Evolutionary conservation across 2,329 filamentous ascomycete genomes (phyloP).

Genomic region (Madurella fahalii): DNA sequence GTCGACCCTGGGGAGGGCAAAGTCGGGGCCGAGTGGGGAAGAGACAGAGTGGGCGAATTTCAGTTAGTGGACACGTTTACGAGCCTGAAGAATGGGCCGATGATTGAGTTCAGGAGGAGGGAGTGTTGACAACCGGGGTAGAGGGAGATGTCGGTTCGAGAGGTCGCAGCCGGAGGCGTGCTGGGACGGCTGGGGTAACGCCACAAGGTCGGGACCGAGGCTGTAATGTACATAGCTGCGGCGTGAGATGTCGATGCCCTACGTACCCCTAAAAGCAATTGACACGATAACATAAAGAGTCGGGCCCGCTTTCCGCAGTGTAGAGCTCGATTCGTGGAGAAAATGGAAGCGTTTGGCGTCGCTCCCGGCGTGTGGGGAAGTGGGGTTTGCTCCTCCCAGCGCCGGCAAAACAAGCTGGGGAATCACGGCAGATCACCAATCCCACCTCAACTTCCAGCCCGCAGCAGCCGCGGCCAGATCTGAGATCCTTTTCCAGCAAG

Average conservation of each 20-base stretch:
- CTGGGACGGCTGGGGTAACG: neutral
- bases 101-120: conserved; percentile 56
- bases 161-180: neutral
- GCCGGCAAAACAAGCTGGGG: conserved; percentile 1
- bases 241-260: neutral
- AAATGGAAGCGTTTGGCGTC: neutral
- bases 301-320: neutral
- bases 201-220: neutral
- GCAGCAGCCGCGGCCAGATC: neutral
- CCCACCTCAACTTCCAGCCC: neutral
- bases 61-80: conserved; percentile 71
- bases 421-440: neutral
- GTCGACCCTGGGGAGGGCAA: conserved; percentile 49
- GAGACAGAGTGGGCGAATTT: conserved; percentile 57
- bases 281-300: neutral
- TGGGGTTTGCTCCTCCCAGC: neutral
- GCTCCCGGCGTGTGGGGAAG: neutral
- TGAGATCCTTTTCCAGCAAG: neutral
- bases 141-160: neutral
- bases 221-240: neutral
- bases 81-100: conserved; percentile 65
- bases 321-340: conserved; percentile 9
- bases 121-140: conserved; percentile 8
- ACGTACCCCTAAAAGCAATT: neutral
- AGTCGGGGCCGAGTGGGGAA: conserved; percentile 47